phyloP scores from a whole-genome alignment of 805 yeast genomes.

The Candida orba region DNA sequence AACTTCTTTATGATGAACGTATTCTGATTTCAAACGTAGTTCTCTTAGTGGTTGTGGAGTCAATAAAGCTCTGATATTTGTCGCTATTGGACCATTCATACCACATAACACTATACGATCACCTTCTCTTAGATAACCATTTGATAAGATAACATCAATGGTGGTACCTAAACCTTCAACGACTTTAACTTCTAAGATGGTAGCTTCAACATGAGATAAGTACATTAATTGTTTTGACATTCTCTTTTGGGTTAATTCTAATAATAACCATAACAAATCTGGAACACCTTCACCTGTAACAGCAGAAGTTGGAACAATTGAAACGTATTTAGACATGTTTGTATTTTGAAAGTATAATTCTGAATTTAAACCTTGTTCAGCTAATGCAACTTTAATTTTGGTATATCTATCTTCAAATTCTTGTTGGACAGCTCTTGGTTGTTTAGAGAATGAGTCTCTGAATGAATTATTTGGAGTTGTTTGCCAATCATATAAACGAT shows the following conservation, averaged over 20 bases:
- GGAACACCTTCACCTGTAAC: slow-evolving; percentile 99
- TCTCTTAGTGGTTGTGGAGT: slow-evolving; percentile 98
- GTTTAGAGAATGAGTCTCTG: slow-evolving; percentile 87
- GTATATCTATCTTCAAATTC: slow-evolving; percentile 87
- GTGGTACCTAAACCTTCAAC: slow-evolving; percentile 98
- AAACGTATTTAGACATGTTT: slow-evolving; percentile 87
- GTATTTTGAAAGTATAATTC: slow-evolving; percentile 94
- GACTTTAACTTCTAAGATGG: slow-evolving; percentile 94
- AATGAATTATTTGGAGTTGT: slow-evolving; percentile 85
- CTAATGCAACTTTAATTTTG: slow-evolving; percentile 79
- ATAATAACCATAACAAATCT: slow-evolving; percentile 89
- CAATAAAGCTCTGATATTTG: slow-evolving; percentile 88
- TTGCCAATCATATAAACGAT: slow-evolving; percentile 95
- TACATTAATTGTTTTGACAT: slow-evolving; percentile 98
- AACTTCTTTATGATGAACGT: slow-evolving; percentile 93
- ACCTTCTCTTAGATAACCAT: slow-evolving; percentile 92
- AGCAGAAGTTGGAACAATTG: slow-evolving; percentile 97
- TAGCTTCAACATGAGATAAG: slow-evolving; percentile 88
- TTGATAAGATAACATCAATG: slow-evolving; percentile 94
- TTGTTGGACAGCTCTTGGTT: slow-evolving; percentile 75
- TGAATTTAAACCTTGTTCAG: slow-evolving; percentile 98
- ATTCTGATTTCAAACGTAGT: slow-evolving; percentile 92
- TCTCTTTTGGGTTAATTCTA: slow-evolving; percentile 95
- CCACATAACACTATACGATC: slow-evolving; percentile 96
- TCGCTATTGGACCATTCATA: slow-evolving; percentile 95